phyloP scores from a whole-genome alignment of 495 filamentous ascomycete genomes.

The Penicillium bialowiezense region DNA sequence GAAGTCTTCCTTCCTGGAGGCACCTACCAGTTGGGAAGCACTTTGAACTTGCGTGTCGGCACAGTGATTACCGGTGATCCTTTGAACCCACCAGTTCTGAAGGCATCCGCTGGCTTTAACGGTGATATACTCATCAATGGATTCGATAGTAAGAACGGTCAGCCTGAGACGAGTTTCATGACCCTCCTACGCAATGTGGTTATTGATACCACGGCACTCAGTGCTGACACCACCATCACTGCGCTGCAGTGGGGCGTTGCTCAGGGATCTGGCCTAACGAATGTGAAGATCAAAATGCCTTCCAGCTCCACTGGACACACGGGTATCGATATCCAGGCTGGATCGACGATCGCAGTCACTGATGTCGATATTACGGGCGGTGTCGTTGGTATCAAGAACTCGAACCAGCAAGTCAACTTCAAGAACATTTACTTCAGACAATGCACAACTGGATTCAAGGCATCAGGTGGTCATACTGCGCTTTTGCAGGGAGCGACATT shows the following conservation, averaged over 20 bases:
- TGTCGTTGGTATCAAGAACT: constrained; percentile 41
- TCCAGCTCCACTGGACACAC: constrained; percentile 52
- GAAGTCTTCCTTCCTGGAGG: constrained; percentile 47
- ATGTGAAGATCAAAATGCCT: constrained; percentile 68
- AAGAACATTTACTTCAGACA: constrained; percentile 42
- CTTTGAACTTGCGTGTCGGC: constrained; percentile 37
- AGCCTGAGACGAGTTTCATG: constrained; percentile 38
- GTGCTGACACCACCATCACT: constrained; percentile 26
- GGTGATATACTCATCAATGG: constrained; percentile 25
- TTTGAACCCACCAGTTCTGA: constrained; percentile 29
- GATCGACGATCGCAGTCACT: constrained; percentile 42
- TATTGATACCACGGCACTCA: constrained; percentile 33
- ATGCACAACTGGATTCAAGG: constrained; percentile 32
- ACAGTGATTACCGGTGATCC: constrained; percentile 43
- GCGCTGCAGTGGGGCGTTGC: constrained; percentile 62
- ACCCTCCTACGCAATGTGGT: constrained; percentile 37
- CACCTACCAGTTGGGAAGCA: constrained; percentile 37
- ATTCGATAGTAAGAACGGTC: constrained; percentile 24
- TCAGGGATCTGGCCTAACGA: constrained; percentile 65
- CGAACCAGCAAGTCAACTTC: constrained; percentile 50
- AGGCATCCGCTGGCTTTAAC: constrained; percentile 27
- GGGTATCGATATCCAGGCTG: constrained; percentile 36
- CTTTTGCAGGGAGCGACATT: constrained; percentile 36
- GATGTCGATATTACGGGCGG: constrained; percentile 47
- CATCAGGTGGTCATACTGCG: constrained; percentile 30